phyloP scores from a whole-genome alignment of 1,284 basidiomycete species.

The Trichosporon inkin region DNA sequence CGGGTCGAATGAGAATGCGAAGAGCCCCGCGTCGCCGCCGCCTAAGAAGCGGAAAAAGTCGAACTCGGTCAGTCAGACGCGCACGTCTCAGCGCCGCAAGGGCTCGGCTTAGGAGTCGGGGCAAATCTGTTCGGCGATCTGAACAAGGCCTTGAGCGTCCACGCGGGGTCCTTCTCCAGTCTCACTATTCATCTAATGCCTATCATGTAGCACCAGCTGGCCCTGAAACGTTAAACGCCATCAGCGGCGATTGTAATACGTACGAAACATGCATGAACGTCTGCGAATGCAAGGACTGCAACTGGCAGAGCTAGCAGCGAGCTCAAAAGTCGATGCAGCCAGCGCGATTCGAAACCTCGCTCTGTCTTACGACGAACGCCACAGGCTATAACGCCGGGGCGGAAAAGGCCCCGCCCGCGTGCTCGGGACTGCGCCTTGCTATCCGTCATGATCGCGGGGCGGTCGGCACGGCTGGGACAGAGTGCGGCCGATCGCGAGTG shows the following conservation, averaged over 20 bases:
- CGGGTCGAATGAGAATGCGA: slow-evolving; percentile 1
- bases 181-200: too few relatives aligned
- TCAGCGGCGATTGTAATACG: too few relatives aligned
- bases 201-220: too few relatives aligned
- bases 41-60: slow-evolving; percentile 14
- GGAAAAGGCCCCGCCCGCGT: slow-evolving; percentile 1
- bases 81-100: neutral
- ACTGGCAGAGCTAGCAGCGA: neutral
- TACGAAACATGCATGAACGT: too few relatives aligned
- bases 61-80: slow-evolving; percentile 7
- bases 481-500: neutral
- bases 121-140: neutral
- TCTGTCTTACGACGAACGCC: neutral
- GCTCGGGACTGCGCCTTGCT: neutral
- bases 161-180: too few relatives aligned
- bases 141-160: too few relatives aligned
- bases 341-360: too few relatives aligned
- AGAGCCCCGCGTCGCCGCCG: slow-evolving; percentile 6
- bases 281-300: too few relatives aligned
- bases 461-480: neutral
- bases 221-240: too few relatives aligned
- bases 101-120: neutral
- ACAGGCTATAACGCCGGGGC: slow-evolving; percentile 7
- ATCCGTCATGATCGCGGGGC: slow-evolving; percentile 2
- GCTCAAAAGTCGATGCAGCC: neutral